Evolutionary conservation across 1,139 yeast species (phyloP).

Genomic region (Taiozyma onychis): DNA sequence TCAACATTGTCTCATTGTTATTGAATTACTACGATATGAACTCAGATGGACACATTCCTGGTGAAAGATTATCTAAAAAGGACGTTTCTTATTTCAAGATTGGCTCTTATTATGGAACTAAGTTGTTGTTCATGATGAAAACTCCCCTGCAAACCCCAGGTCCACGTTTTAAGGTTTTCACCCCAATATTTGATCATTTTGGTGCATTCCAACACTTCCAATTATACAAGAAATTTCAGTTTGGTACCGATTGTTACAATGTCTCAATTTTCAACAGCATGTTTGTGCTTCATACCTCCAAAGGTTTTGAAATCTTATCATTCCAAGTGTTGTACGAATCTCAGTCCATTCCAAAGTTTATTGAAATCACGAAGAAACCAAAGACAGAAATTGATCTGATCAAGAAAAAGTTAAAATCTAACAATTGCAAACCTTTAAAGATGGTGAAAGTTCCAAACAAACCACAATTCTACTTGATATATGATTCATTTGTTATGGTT

Average conservation of each 20-base stretch:
- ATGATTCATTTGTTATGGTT: conserved; percentile 68
- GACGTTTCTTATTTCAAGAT: conserved; percentile 50
- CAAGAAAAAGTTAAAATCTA: conserved; percentile 24
- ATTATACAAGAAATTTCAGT: conserved; percentile 41
- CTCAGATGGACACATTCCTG: conserved; percentile 20
- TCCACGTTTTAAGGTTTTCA: conserved; percentile 42
- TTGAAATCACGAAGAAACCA: conserved; percentile 23
- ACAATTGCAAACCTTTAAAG: conserved; percentile 46
- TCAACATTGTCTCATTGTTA: conserved; percentile 39
- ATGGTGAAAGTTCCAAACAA: conserved; percentile 55
- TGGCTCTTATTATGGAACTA: conserved; percentile 56
- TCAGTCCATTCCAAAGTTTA: conserved; percentile 45
- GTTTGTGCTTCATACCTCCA: conserved; percentile 60
- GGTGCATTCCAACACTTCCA: conserved; percentile 46
- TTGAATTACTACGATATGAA: conserved; percentile 24
- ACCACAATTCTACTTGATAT: conserved; percentile 55
- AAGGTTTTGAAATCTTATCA: conserved; percentile 65
- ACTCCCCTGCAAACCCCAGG: conserved; percentile 17
- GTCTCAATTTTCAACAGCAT: conserved; percentile 55
- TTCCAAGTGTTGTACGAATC: conserved; percentile 52
- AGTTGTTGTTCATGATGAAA: conserved; percentile 30
- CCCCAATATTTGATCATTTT: conserved; percentile 45
- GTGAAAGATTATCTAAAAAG: conserved; percentile 30
- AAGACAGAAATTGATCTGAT: conserved; percentile 26
- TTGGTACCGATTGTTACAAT: conserved; percentile 50